A percentile compares a stretch with the other conserved stretches of the same genome.
These are phyloP conservation scores for Volutella citrinella DNA, from an alignment of 2,329 filamentous ascomycete genomes.

Conservation along the genomic window DNA sequence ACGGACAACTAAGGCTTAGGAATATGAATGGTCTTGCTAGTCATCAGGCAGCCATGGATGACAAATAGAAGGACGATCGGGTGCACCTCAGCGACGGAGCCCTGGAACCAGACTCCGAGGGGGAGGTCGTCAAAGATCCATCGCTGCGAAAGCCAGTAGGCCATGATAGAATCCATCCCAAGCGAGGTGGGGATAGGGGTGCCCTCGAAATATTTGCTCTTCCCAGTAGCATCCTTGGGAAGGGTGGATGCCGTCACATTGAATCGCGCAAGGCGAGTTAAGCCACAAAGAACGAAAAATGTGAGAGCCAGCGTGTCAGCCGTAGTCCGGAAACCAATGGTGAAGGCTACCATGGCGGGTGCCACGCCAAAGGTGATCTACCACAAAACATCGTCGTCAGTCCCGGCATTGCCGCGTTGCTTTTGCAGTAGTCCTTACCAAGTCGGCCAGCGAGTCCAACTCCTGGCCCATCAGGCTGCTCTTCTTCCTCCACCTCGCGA, in stretches of 20 bases:
- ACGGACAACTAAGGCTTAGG: conserved; percentile 86
- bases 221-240: conserved; percentile 88
- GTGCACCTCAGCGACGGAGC: conserved; percentile 76
- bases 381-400: conserved; percentile 4
- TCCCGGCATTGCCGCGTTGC: too few relatives aligned
- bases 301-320: conserved; percentile 77
- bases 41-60: conserved; percentile 89
- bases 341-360: conserved; percentile 83
- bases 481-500: conserved; percentile 95
- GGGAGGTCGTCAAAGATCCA: conserved; percentile 81
- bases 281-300: conserved; percentile 91
- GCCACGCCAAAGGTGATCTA: conserved; percentile 95
- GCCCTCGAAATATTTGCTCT: conserved; percentile 94
- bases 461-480: conserved; percentile 98
- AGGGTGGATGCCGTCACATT: conserved; percentile 90
- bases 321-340: conserved; percentile 80
- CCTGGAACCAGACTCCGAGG: conserved; percentile 64
- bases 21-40: conserved; percentile 90
- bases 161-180: conserved; percentile 78
- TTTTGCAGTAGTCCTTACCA: too few relatives aligned
- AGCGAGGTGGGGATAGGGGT: conserved; percentile 93
- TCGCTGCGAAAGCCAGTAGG: conserved; percentile 79
- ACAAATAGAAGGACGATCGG: conserved; percentile 79
- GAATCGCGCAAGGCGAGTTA: conserved; percentile 92
- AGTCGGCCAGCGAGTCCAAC: conserved; percentile 88